Percentiles rank a stretch among this genome's conserved stretches.
These are phyloP conservation scores for Ajuga reptans DNA, from an alignment of 305 asterid species.

Conservation along the genomic window DNA sequence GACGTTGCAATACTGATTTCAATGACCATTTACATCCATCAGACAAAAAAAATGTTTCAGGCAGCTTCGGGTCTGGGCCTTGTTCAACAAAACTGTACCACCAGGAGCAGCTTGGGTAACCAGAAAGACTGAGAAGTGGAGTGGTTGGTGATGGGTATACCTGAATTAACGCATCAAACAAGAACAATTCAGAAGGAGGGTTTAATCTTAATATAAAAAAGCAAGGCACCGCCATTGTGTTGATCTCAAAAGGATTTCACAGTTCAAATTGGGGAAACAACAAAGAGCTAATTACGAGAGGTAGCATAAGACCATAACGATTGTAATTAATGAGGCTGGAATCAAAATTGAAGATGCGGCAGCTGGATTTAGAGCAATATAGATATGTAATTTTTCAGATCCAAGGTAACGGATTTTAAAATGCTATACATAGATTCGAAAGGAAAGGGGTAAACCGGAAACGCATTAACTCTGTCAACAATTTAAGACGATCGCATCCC, in stretches of 20 bases:
- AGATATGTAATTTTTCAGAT: constrained; percentile 17
- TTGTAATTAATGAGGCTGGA: background rate
- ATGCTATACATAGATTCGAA: background rate
- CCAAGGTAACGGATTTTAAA: constrained; percentile 22
- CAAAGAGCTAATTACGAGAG: background rate
- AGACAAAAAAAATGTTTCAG: background rate
- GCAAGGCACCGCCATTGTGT: background rate
- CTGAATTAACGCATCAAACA: constrained; percentile 22
- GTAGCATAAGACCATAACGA: background rate
- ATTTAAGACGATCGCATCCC: constrained; percentile 15
- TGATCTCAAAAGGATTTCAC: constrained; percentile 13
- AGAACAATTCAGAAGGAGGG: background rate
- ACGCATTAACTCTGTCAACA: background rate
- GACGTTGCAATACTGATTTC: constrained; percentile 19
- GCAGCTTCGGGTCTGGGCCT: constrained; percentile 28
- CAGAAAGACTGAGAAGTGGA: constrained; percentile 5
- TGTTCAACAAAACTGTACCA: constrained; percentile 16
- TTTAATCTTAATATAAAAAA: background rate
- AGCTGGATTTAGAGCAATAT: constrained; percentile 9
- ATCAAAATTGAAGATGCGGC: background rate
- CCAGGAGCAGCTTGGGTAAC: constrained; percentile 9
- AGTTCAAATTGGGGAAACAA: constrained; percentile 13
- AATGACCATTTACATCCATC: constrained; percentile 22
- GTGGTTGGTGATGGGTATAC: constrained; percentile 6
- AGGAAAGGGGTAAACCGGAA: constrained; percentile 7